Evolutionary conservation across 371 early-diverging fungal genomes (phyloP), one percentile per base, ranked within the genome.

Genomic region (Lichtheimia ornata): DNA sequence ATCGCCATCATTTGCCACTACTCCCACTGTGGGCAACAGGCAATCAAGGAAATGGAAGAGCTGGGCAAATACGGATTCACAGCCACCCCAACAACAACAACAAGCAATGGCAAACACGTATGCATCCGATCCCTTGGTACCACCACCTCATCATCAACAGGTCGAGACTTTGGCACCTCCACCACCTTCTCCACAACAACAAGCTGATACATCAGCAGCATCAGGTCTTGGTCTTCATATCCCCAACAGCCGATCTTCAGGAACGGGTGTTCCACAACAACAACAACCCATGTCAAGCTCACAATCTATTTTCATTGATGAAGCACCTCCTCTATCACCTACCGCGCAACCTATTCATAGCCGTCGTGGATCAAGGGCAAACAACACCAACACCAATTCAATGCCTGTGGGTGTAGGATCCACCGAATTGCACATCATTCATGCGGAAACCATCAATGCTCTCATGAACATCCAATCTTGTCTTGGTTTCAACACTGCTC

Each of bases 361-460:
- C 14, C 53, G 54, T 12, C 63, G 53, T 14, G 45, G 40, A 12
- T 5, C 13, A 17, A 25, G 45, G 15, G 28, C 61, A 2, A 64
- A 66, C 28, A 41, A 14, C 4, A 64, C 61, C 12, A 55, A 54
- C 20, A 55, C 27, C 47, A 60, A 42, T 13, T 45, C 53, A 6
- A 58, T 56, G 5, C 50, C 55, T 28, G 25, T 17, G 4, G 57
- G 57, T 15, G 17, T 50, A 13, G 61, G 45, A 18, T 53, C 71
- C 0, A 63, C 65, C 13, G 63, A 56, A 1, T 52, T 72, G 9
- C 74, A 73, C 35, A 28, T 63, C 0, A 35, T 77, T 11, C 70
- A 77, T 25, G 70, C 72, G 0, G 74, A 73, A 50, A 62, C 68
- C 4, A 61, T 77, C 22, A 73, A 69, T 1, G 67, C 74, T 11